These are phyloP conservation scores for Tephrocybe sp. DNA, from an alignment of 768 basidiomycete genomes.

Conservation along the genomic window DNA sequence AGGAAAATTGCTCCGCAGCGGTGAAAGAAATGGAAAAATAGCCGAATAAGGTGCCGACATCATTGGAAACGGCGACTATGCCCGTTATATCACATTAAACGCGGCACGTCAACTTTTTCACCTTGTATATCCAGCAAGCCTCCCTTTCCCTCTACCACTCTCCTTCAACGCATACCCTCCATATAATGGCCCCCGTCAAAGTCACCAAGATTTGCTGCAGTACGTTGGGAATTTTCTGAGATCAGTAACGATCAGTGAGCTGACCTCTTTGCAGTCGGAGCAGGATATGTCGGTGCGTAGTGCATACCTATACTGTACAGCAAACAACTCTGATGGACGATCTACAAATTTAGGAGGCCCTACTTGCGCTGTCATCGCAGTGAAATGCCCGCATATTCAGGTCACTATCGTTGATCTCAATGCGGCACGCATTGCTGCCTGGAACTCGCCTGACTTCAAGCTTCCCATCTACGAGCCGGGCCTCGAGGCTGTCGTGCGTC, in stretches of 20 bases:
- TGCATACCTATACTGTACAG: slow-evolving; percentile 2
- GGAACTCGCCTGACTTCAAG: slow-evolving; percentile 85
- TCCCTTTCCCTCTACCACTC: slow-evolving; percentile 2
- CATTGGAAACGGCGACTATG: background rate
- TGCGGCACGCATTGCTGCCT: slow-evolving; percentile 90
- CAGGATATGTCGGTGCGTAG: slow-evolving; percentile 87
- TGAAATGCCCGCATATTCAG: slow-evolving; percentile 88
- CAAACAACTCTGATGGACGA: slow-evolving; percentile 3
- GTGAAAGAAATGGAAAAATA: too few relatives aligned
- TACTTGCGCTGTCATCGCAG: slow-evolving; percentile 94
- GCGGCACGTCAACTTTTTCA: slow-evolving; percentile 1
- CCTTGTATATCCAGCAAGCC: too few relatives aligned
- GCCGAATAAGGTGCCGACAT: background rate
- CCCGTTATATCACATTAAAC: background rate
- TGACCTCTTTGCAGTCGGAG: slow-evolving; percentile 58
- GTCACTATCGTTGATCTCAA: slow-evolving; percentile 99
- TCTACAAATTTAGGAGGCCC: slow-evolving; percentile 67
- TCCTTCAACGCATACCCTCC: slow-evolving; percentile 7
- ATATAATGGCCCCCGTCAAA: slow-evolving; percentile 54
- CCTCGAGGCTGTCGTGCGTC: slow-evolving; percentile 85
- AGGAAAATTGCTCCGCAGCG: background rate
- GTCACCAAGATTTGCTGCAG: slow-evolving; percentile 89
- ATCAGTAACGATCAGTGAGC: background rate
- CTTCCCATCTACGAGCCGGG: slow-evolving; percentile 99
- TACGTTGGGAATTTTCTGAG: slow-evolving; percentile 47